Conservation (phyloP, 192 early-diverging fungal species). For the Podila epicladia region DNA sequence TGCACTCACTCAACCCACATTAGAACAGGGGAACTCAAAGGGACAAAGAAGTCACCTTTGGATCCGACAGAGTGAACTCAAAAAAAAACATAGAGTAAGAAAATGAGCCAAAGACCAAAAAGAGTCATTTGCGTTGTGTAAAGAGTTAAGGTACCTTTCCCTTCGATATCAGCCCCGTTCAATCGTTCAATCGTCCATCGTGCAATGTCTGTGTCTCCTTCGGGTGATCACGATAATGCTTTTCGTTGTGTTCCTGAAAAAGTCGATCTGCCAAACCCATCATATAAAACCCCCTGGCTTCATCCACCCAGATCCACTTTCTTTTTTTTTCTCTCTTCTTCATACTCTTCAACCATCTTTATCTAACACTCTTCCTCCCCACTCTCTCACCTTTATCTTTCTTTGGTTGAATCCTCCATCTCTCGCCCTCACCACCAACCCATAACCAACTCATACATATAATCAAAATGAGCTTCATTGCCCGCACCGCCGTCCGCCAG, state of each 20-base stretch:
- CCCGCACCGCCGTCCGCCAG: conserved; percentile 50
- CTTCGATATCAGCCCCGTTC: too few species aligned
- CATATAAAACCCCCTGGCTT: background rate
- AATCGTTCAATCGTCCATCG: background rate
- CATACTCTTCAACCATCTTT: background rate
- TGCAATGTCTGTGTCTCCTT: background rate
- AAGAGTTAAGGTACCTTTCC: too few species aligned
- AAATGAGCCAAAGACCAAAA: too few species aligned
- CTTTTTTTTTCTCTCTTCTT: conserved; percentile 6
- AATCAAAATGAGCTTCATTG: conserved; percentile 49
- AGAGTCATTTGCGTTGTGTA: too few species aligned
- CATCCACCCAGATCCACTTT: background rate
- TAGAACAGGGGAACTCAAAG: too few species aligned
- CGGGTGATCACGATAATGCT: background rate
- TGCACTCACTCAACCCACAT: too few species aligned
- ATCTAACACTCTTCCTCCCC: background rate
- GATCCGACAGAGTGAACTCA: too few species aligned
- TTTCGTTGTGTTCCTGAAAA: too few species aligned
- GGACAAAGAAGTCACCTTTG: too few species aligned
- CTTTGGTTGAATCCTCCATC: background rate
- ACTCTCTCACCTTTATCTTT: background rate
- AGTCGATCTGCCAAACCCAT: background rate
- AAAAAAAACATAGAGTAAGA: background rate
- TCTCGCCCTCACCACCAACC: background rate
- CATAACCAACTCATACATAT: background rate